Conservation (phyloP, 495 filamentous ascomycete species). For the Viridothelium virens region DNA sequence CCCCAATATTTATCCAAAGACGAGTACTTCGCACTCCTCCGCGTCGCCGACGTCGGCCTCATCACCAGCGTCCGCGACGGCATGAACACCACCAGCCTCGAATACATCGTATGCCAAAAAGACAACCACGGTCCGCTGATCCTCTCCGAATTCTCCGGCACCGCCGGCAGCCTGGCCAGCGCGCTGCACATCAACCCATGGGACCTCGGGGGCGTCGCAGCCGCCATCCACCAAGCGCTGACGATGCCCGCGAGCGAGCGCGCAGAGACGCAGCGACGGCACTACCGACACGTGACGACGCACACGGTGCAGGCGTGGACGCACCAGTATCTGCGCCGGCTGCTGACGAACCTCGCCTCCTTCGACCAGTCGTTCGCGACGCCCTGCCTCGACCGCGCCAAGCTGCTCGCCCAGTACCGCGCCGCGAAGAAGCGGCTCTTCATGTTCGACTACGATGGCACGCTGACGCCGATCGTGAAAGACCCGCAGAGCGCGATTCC, state of each 20-base stretch:
- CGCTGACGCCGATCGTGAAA: slow-evolving; percentile 88
- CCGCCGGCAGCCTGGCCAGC: slow-evolving; percentile 71
- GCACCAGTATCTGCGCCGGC: slow-evolving; percentile 60
- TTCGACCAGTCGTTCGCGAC: slow-evolving; percentile 68
- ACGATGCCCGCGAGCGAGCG: slow-evolving; percentile 60
- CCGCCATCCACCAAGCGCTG: slow-evolving; percentile 69
- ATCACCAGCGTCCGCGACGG: slow-evolving; percentile 91
- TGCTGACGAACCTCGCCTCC: slow-evolving; percentile 69
- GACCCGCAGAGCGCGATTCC: slow-evolving; percentile 84
- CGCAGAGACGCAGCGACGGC: slow-evolving; percentile 47
- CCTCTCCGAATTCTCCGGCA: slow-evolving; percentile 91
- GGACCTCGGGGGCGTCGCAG: slow-evolving; percentile 73
- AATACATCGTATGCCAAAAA: slow-evolving; percentile 87
- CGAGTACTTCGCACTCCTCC: slow-evolving; percentile 86
- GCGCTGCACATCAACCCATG: slow-evolving; percentile 94
- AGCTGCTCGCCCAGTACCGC: slow-evolving; percentile 63
- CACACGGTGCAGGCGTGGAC: slow-evolving; percentile 82
- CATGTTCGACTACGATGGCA: slow-evolving; percentile 98
- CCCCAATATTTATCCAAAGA: slow-evolving; percentile 78
- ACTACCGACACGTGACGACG: slow-evolving; percentile 75
- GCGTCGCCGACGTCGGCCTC: slow-evolving; percentile 77
- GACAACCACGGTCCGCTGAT: slow-evolving; percentile 78
- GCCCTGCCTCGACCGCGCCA: slow-evolving; percentile 65
- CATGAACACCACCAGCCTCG: slow-evolving; percentile 93
- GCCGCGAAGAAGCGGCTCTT: slow-evolving; percentile 69